Conservation (phyloP, 1,139 yeast species). For the Candida tetrigidarum region DNA sequence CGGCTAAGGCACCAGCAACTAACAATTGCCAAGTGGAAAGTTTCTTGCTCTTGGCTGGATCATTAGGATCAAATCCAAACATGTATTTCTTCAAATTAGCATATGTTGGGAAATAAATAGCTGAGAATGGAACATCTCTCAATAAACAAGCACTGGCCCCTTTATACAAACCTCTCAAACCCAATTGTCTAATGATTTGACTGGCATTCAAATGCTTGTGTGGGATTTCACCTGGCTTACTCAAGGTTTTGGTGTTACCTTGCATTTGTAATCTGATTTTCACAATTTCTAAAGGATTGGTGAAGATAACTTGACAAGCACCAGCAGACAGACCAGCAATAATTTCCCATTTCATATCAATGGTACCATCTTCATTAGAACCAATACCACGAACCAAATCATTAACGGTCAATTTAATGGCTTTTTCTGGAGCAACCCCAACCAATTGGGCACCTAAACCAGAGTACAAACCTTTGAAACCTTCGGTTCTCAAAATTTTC, state of each 20-base stretch:
- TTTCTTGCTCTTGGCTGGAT: slow-evolving; percentile 47
- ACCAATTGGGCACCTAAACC: slow-evolving; percentile 94
- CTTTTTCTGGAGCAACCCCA: slow-evolving; percentile 99
- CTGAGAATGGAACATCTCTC: slow-evolving; percentile 97
- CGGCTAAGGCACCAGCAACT: slow-evolving; percentile 92
- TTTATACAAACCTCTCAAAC: slow-evolving; percentile 83
- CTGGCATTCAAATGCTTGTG: slow-evolving; percentile 61
- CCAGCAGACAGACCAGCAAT: slow-evolving; percentile 95
- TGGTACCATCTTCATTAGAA: slow-evolving; percentile 54
- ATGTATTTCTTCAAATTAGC: slow-evolving; percentile 86
- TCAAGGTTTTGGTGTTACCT: slow-evolving; percentile 61
- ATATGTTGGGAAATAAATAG: slow-evolving; percentile 96
- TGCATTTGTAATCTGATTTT: slow-evolving; percentile 95
- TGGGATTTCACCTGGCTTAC: slow-evolving; percentile 50
- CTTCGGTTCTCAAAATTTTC: slow-evolving; percentile 79
- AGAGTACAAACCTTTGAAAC: slow-evolving; percentile 86
- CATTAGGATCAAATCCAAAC: slow-evolving; percentile 81
- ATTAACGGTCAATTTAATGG: slow-evolving; percentile 93
- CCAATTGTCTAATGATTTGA: slow-evolving; percentile 77
- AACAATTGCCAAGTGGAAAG: slow-evolving; percentile 85
- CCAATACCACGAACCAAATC: slow-evolving; percentile 83
- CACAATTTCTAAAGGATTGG: slow-evolving; percentile 95
- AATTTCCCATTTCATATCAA: slow-evolving; percentile 75
- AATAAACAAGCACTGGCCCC: slow-evolving; percentile 92
- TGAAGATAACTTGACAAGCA: slow-evolving; percentile 94